A percentile compares a stretch with the other conserved stretches of the same genome.
These are phyloP conservation scores for Gossypioides kirkii DNA, from an alignment of 345 rosid species.

Conservation along the genomic window DNA sequence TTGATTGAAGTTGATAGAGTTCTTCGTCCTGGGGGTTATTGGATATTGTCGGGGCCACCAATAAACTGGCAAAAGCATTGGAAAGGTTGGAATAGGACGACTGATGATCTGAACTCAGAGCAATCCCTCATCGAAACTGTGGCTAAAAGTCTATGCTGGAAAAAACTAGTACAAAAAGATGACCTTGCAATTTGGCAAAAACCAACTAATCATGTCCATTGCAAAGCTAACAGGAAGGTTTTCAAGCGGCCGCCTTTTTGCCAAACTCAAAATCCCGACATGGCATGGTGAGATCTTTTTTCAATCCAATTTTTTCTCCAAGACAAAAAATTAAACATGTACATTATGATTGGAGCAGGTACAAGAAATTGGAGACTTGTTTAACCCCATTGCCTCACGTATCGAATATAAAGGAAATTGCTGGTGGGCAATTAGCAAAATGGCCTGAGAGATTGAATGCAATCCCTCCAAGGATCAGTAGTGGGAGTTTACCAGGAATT, in stretches of 20 bases:
- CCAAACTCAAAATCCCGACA: constrained; percentile 58
- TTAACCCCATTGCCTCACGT: constrained; percentile 80
- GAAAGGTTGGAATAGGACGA: constrained; percentile 80
- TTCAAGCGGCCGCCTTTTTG: constrained; percentile 63
- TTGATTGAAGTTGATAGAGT: constrained; percentile 80
- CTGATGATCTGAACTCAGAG: constrained; percentile 53
- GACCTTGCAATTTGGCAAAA: constrained; percentile 90
- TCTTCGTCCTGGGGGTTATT: constrained; percentile 86
- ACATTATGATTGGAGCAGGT: constrained; percentile 34
- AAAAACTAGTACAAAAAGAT: constrained; percentile 51
- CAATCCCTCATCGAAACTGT: constrained; percentile 50
- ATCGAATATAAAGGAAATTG: constrained; percentile 43
- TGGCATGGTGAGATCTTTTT: constrained; percentile 56
- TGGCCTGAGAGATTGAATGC: constrained; percentile 78
- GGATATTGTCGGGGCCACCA: constrained; percentile 95
- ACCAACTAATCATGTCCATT: constrained; percentile 76
- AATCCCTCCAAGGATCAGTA: constrained; percentile 74
- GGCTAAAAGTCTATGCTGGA: constrained; percentile 84
- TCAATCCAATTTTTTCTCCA: neutral
- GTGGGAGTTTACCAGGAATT: constrained; percentile 47
- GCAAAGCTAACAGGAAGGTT: constrained; percentile 46
- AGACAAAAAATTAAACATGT: no score
- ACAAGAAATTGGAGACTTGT: constrained; percentile 77
- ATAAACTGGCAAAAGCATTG: constrained; percentile 74
- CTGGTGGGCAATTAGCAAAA: constrained; percentile 65